Base-by-base conservation (phyloP, 805 yeast genomes). In the Sugiyamaella floridensis region DNA sequence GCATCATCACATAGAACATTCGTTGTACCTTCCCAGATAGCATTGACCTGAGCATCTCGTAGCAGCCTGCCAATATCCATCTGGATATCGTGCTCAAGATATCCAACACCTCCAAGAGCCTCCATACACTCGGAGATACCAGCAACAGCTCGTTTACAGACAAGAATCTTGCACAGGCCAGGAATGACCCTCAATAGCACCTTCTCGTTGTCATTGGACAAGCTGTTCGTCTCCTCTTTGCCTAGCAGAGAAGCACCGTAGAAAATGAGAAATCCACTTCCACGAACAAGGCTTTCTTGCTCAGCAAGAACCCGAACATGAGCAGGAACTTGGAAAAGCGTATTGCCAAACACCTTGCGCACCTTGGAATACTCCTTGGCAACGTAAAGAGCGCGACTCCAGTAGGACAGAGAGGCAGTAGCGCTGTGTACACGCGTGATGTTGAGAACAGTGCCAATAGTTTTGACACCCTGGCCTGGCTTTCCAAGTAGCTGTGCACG, bases 1-100 rank as follows among this genome's bases (percentile, higher is more conserved):
- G 56, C 52, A 49, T 65, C 68, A 41, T 64, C 65, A 42, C 58
- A 51, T 45, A 65, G 55, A 15, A 66, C 67, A 41, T 65, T 65
- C 14, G 69, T 66, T 7, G 69, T 65, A 18, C 68, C 69, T 46
- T 65, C 69, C 69, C 69, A 65, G 37, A 65, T 65, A 15, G 65
- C 53, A 12, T 61, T 60, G 7, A 65, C 69, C 51, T 66, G 69
- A 11, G 65, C 55, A 43, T 65, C 69, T 16, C 67, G 53, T 29
- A 53, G 55, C 2, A 64, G 47, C 2, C 67, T 49, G 2, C 62
- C 69, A 43, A 65, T 62, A 49, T 65, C 64, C 49, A 66, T 43
- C 34, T 55, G 59, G 6, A 60, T 59, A 32, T 66, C 69, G 47
- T 64, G 63, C 45, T 63, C 69, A 49, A 66, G 49, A 46, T 64